Evolutionary conservation across 805 yeast genomes (phyloP).

Genomic region (Zygotorulaspora florentina): DNA sequence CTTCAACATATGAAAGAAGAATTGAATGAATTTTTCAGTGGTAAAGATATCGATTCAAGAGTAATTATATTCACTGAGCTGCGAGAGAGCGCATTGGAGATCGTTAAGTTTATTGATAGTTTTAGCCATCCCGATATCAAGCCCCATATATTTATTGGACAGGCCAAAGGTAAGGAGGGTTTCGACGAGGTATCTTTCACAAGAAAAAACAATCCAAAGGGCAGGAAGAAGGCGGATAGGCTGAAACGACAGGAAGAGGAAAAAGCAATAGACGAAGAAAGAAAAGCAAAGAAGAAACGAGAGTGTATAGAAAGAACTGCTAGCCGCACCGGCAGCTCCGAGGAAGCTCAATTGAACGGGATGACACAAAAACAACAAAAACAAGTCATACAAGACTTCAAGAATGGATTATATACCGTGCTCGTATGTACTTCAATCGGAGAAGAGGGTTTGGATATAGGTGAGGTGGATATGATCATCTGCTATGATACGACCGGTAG

Average conservation of each 20-base stretch:
- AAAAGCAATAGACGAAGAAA: constrained; percentile 28
- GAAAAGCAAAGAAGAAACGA: constrained; percentile 31
- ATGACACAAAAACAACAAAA: constrained; percentile 91
- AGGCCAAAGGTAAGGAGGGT: constrained; percentile 67
- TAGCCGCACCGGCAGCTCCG: constrained; percentile 58
- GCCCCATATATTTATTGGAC: constrained; percentile 92
- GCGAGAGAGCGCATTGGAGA: constrained; percentile 86
- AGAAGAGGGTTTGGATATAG: constrained; percentile 97
- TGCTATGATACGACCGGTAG: constrained; percentile 92
- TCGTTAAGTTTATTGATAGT: constrained; percentile 59
- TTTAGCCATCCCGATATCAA: constrained; percentile 38
- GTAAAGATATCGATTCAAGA: constrained; percentile 50
- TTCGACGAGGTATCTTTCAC: constrained; percentile 54
- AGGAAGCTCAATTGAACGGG: constrained; percentile 71
- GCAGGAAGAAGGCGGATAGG: constrained; percentile 39
- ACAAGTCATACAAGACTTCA: constrained; percentile 68
- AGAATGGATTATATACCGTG: constrained; percentile 66
- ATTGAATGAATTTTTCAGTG: constrained; percentile 50
- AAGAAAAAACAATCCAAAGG: constrained; percentile 42
- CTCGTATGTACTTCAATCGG: constrained; percentile 96
- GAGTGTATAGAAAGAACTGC: constrained; percentile 35
- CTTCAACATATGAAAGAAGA: constrained; percentile 55
- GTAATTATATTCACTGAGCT: constrained; percentile 86
- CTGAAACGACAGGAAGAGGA: constrained; percentile 34
- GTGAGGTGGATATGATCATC: constrained; percentile 91